A percentile compares a stretch with the other conserved stretches of the same genome.
Conservation (phyloP, 2,329 filamentous ascomycete species). For the Ophiosphaerella narmari region DNA sequence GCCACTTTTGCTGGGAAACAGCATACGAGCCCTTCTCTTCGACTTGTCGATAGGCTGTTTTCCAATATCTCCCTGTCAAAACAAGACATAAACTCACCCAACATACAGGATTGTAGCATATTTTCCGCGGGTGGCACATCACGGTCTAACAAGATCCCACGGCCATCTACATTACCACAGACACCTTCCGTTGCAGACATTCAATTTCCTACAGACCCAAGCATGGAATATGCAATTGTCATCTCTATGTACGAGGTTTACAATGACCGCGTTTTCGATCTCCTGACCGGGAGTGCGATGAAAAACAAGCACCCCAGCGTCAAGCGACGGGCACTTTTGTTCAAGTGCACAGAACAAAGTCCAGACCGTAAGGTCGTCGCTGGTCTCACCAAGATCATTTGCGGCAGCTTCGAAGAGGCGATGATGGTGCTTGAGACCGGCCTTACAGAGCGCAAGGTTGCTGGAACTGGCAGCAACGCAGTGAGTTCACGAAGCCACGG, state of each 20-base stretch:
- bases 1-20: slow-evolving; percentile 20
- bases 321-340: slow-evolving; percentile 79
- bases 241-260: slow-evolving; percentile 99
- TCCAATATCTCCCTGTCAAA: slow-evolving; percentile 30
- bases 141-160: slow-evolving; percentile 63
- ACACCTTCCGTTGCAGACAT: slow-evolving; percentile 75
- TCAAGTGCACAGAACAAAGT: slow-evolving; percentile 88
- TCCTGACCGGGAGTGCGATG: slow-evolving; percentile 69
- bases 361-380: slow-evolving; percentile 94
- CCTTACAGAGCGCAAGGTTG: slow-evolving; percentile 81
- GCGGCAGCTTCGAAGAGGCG: slow-evolving; percentile 79
- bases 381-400: slow-evolving; percentile 87
- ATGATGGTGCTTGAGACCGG: slow-evolving; percentile 89
- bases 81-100: slow-evolving; percentile 33
- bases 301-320: slow-evolving; percentile 57
- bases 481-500: slow-evolving; percentile 91
- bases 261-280: slow-evolving; percentile 96
- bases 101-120: slow-evolving; percentile 59
- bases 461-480: slow-evolving; percentile 91
- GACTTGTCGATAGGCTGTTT: slow-evolving; percentile 39
- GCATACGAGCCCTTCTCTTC: slow-evolving; percentile 31
- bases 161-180: slow-evolving; percentile 73
- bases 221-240: slow-evolving; percentile 82
- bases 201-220: slow-evolving; percentile 66
- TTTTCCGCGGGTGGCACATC: slow-evolving; percentile 62